Percentiles rank a stretch among this genome's conserved stretches.
phyloP scores from a whole-genome alignment of 305 asterid genomes.

The Plantago coronopus region DNA sequence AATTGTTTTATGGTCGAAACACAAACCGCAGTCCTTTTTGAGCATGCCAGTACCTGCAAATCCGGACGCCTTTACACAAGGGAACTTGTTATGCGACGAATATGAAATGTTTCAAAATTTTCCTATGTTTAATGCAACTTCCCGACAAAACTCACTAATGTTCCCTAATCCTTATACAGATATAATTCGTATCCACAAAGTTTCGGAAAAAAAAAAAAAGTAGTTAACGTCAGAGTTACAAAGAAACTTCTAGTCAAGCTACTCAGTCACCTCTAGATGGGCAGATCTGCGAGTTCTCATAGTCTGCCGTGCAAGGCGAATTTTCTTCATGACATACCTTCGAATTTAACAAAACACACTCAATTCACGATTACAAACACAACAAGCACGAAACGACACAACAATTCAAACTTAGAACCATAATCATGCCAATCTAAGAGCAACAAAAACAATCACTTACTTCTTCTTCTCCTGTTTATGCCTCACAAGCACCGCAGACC shows the following conservation, averaged over 20 bases:
- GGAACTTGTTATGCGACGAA: no score
- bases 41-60: no score
- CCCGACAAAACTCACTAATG: no score
- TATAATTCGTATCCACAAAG: no score
- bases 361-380: constrained; percentile 17
- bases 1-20: no score
- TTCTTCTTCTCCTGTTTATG: constrained; percentile 90
- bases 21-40: no score
- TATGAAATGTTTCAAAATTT: no score
- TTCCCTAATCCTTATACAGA: no score
- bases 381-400: constrained; percentile 3
- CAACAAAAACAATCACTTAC: constrained; percentile 38
- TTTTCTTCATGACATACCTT: constrained; percentile 97
- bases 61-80: no score
- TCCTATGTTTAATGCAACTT: no score
- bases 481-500: constrained; percentile 91
- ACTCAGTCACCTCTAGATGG: constrained; percentile 79
- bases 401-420: constrained; percentile 7
- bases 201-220: no score
- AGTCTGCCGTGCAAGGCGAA: constrained; percentile 97
- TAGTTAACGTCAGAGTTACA: neutral
- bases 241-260: constrained; percentile 6
- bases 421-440: constrained; percentile 6
- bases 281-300: constrained; percentile 98
- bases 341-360: constrained; percentile 20